Conservation (phyloP, 208 protist species). For the Acanthamoeba culbertsoni region DNA sequence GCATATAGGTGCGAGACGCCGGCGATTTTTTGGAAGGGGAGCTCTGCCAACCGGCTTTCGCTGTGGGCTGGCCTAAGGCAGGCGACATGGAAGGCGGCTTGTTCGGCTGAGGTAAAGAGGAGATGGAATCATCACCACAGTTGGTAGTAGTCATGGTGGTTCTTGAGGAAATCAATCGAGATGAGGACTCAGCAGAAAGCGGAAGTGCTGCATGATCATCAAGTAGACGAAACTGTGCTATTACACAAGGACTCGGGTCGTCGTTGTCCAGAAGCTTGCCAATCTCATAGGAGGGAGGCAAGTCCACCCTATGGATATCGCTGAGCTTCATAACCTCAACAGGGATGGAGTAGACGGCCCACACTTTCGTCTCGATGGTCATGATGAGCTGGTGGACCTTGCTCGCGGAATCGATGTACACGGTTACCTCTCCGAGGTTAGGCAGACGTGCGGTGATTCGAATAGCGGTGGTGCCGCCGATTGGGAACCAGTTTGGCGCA, state of each 20-base stretch:
- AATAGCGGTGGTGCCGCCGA: neutral
- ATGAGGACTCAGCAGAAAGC: neutral
- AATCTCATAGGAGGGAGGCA: conserved; percentile 31
- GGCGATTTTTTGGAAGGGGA: neutral
- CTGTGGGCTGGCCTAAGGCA: too few species aligned
- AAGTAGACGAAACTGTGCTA: neutral
- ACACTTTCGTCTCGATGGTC: conserved; percentile 10
- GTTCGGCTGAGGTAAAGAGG: too few species aligned
- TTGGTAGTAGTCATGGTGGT: too few species aligned
- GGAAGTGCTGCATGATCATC: neutral
- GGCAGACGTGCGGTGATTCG: neutral
- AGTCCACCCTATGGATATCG: neutral
- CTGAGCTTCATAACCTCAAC: conserved; percentile 30
- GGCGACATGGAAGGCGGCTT: too few species aligned
- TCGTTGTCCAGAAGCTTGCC: neutral
- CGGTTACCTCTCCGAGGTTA: neutral
- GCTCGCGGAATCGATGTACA: neutral
- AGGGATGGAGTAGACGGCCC: neutral
- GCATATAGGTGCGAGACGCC: neutral
- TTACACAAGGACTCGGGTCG: neutral
- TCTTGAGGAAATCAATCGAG: neutral
- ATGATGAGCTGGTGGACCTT: neutral
- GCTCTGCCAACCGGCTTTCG: too few species aligned
- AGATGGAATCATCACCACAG: too few species aligned
- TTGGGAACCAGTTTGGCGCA: too few species aligned